These are phyloP conservation scores for Elongisporangium senticosum DNA, from an alignment of 352 stramenopile species.

Conservation along the genomic window DNA sequence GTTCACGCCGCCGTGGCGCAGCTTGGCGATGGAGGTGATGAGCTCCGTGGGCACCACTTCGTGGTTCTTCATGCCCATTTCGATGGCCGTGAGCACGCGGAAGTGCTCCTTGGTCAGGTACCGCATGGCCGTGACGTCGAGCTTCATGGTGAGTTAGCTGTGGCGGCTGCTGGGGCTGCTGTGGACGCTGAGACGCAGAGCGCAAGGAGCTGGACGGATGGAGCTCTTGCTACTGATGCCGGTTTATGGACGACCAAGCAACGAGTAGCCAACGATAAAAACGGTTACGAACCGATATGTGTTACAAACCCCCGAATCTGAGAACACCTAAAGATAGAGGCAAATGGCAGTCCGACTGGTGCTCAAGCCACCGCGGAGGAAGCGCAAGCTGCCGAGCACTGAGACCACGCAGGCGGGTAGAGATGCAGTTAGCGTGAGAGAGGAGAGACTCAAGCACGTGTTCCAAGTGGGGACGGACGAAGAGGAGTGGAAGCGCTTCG, in stretches of 20 bases:
- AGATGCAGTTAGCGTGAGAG: not conserved
- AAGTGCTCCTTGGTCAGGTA: slow-evolving; percentile 96
- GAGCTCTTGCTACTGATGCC: slow-evolving; percentile 1
- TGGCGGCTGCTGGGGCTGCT: not conserved
- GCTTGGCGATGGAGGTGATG: slow-evolving; percentile 94
- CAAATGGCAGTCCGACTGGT: slow-evolving; percentile 21
- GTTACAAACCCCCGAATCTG: not conserved
- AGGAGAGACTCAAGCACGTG: not conserved
- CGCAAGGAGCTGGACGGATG: not conserved
- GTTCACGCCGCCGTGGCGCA: slow-evolving; percentile 96
- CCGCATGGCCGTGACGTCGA: slow-evolving; percentile 91
- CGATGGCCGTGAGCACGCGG: slow-evolving; percentile 97
- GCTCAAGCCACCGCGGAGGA: slow-evolving; percentile 22
- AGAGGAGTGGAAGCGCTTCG: slow-evolving; percentile 1
- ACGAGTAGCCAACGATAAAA: slow-evolving; percentile 1
- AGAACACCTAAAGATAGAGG: slow-evolving; percentile 1
- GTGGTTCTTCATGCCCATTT: slow-evolving; percentile 99
- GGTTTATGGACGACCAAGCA: slow-evolving; percentile 10
- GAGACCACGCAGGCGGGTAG: slow-evolving; percentile 1
- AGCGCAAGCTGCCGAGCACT: slow-evolving; percentile 14
- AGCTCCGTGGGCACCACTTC: slow-evolving; percentile 96
- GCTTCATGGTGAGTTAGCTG: slow-evolving; percentile 66
- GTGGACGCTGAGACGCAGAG: not conserved
- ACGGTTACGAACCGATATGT: slow-evolving; percentile 7
- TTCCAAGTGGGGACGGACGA: slow-evolving; percentile 1